These are phyloP conservation scores for Paecilomyces sp. DNA, from an alignment of 2,329 filamentous ascomycete genomes.

Conservation along the genomic window DNA sequence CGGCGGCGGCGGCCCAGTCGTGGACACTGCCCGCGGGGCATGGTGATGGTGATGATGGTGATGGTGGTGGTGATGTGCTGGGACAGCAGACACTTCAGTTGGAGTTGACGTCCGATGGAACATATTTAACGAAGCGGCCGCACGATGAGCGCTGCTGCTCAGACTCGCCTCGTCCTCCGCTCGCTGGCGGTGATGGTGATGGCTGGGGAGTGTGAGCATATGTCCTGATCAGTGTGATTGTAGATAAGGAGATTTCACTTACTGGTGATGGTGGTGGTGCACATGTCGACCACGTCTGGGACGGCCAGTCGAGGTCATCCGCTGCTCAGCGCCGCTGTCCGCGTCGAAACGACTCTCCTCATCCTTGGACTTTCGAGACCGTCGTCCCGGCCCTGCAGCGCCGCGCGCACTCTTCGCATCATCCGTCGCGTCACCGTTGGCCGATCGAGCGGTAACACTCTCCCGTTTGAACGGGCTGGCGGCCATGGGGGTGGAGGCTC, in stretches of 20 bases:
- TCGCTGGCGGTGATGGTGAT: conserved; percentile 51
- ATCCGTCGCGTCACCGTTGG: conserved; percentile 33
- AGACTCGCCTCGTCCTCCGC: conserved; percentile 40
- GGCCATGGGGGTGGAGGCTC: conserved; percentile 47
- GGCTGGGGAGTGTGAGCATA: conserved; percentile 18
- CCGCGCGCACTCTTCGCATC: conserved; percentile 35
- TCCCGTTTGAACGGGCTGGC: conserved; percentile 46
- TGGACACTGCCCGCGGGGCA: conserved; percentile 17
- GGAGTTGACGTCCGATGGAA: conserved; percentile 23
- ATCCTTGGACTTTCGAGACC: conserved; percentile 65
- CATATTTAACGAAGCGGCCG: conserved; percentile 16
- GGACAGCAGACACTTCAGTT: conserved; percentile 12
- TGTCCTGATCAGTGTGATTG: conserved; percentile 4
- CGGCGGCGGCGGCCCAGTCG: conserved; percentile 19
- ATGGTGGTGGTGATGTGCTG: conserved; percentile 31
- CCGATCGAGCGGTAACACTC: conserved; percentile 39
- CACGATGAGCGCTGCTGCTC: conserved; percentile 15
- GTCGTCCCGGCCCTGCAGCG: conserved; percentile 47
- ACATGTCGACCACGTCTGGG: conserved; percentile 53
- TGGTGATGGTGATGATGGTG: conserved; percentile 41
- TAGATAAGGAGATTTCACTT: conserved; percentile 19
- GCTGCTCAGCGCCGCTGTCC: conserved; percentile 58
- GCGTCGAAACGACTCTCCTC: conserved; percentile 60
- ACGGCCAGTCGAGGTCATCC: conserved; percentile 56
- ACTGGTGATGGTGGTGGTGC: conserved; percentile 57